Percentiles rank a stretch among this genome's conserved stretches.
phyloP scores from a whole-genome alignment of 345 rosid species.

The Euphorbia peplus region DNA sequence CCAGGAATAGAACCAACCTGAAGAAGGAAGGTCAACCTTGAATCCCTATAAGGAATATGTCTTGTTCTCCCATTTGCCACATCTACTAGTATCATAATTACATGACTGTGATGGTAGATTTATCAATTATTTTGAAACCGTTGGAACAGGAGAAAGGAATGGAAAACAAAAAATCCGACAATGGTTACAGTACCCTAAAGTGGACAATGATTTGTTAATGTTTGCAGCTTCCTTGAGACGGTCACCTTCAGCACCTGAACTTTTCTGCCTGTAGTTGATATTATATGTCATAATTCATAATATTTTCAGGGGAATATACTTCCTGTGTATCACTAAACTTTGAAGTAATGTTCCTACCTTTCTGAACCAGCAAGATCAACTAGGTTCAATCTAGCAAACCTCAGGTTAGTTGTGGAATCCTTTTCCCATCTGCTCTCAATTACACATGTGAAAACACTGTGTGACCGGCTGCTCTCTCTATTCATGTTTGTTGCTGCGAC shows the following conservation, averaged over 20 bases:
- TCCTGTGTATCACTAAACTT: conserved; percentile 12
- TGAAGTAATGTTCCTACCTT: conserved; percentile 44
- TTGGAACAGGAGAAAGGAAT: neutral
- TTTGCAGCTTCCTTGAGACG: conserved; percentile 97
- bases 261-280: conserved; percentile 67
- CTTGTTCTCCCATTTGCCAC: conserved; percentile 74
- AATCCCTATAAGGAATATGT: conserved; percentile 94
- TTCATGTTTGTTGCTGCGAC: conserved; percentile 97
- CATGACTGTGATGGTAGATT: conserved; percentile 60
- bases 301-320: conserved; percentile 6
- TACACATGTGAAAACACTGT: conserved; percentile 86
- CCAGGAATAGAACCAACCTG: conserved; percentile 52
- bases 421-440: conserved; percentile 97
- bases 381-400: conserved; percentile 90
- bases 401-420: conserved; percentile 72
- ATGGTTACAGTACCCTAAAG: conserved; percentile 63
- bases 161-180: conserved; percentile 14
- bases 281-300: conserved; percentile 2
- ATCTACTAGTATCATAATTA: conserved; percentile 93
- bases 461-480: conserved; percentile 94
- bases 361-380: conserved; percentile 98
- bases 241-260: conserved; percentile 97
- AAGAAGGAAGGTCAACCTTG: conserved; percentile 94
- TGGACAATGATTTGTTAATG: conserved; percentile 91
- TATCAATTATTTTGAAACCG: conserved; percentile 7